Evolutionary conservation across 768 basidiomycete genomes (phyloP), one percentile per base, ranked within the genome.

Genomic region (Omphalotus guepiniiformis): DNA sequence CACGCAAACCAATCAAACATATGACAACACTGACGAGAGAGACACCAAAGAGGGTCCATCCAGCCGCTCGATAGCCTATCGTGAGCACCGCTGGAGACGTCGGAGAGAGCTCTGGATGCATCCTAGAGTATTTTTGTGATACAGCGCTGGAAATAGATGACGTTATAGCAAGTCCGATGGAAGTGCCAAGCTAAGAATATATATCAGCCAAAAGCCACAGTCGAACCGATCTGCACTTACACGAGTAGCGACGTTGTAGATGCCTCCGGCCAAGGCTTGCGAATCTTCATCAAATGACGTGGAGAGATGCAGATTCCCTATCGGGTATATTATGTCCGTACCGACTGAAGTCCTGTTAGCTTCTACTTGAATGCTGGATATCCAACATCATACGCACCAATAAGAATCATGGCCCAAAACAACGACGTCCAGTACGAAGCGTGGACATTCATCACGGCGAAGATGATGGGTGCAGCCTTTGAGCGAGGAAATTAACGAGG

Each of bases 1-100:
- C 56, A 29, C 56, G 44, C 28, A 59, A 39, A 18, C 52, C 54
- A 30, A 53, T 12, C 7, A 51, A 15, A 15, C 44, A 51, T 6
- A 59, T 53, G 8, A 38, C 25, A n/a, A 58, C 39, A 35, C 50
- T 43, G 6, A 58, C 2, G 18, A 52, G 26, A 4, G 48, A 49
- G 8, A 43, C 56, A 2, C 47, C 56, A 22, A 54, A 52, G 27
- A 50, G 54, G 2, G 58, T 56, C 58, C 58, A 68, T 4, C 58
- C 67, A 5, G 63, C 67, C 1, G 61, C 62, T 34, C 65, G 53
- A 54, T 62, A 67, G 19, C 67, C 66, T 3, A 52, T 53, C 63
- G 66, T 62, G 23, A 68, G 56, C 12, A 61, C 64, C n/a, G 58
- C 60, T 1, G 65, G 63, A 6, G 59, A 59, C 27, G 48, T 42